These are phyloP conservation scores for Debaryomyces prosopidis DNA, from an alignment of 805 yeast species.

Conservation along the genomic window DNA sequence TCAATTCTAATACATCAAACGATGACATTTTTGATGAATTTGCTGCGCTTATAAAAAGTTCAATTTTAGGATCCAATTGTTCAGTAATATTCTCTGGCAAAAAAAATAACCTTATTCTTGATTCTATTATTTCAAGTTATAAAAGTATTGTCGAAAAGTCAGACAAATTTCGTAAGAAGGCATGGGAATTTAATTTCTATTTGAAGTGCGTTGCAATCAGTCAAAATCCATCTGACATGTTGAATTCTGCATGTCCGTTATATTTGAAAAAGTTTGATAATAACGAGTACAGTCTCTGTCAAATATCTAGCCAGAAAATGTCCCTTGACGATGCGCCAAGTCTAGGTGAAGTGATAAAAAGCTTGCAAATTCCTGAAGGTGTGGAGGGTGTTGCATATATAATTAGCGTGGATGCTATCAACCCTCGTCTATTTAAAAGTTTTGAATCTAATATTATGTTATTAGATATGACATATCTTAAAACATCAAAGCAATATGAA, in stretches of 20 bases:
- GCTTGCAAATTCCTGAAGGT: not conserved
- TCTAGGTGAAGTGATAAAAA: slow-evolving; percentile 6
- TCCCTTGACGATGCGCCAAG: slow-evolving; percentile 9
- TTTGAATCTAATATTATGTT: slow-evolving; percentile 13
- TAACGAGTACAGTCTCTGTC: slow-evolving; percentile 1
- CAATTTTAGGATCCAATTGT: slow-evolving; percentile 16
- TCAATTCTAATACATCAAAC: slow-evolving; percentile 3
- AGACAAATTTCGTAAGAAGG: slow-evolving; percentile 1
- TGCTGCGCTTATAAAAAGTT: slow-evolving; percentile 18
- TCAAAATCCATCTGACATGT: slow-evolving; percentile 8
- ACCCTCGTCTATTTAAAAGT: slow-evolving; percentile 2
- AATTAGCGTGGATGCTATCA: slow-evolving; percentile 11
- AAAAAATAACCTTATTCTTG: slow-evolving; percentile 4
- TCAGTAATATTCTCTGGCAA: slow-evolving; percentile 19
- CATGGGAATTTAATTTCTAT: slow-evolving; percentile 9
- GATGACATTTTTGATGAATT: slow-evolving; percentile 20
- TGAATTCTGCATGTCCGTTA: slow-evolving; percentile 6
- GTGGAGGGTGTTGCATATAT: slow-evolving; percentile 5
- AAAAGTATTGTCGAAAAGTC: slow-evolving; percentile 6
- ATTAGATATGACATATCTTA: slow-evolving; percentile 9
- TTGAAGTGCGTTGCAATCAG: slow-evolving; percentile 10
- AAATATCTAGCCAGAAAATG: slow-evolving; percentile 18
- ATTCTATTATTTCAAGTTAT: slow-evolving; percentile 10
- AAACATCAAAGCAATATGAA: slow-evolving; percentile 5
- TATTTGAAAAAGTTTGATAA: not conserved